Percentiles rank a stretch among this genome's conserved stretches.
These are phyloP conservation scores for Penicillium goetzii DNA, from an alignment of 495 filamentous ascomycete species.

Conservation along the genomic window DNA sequence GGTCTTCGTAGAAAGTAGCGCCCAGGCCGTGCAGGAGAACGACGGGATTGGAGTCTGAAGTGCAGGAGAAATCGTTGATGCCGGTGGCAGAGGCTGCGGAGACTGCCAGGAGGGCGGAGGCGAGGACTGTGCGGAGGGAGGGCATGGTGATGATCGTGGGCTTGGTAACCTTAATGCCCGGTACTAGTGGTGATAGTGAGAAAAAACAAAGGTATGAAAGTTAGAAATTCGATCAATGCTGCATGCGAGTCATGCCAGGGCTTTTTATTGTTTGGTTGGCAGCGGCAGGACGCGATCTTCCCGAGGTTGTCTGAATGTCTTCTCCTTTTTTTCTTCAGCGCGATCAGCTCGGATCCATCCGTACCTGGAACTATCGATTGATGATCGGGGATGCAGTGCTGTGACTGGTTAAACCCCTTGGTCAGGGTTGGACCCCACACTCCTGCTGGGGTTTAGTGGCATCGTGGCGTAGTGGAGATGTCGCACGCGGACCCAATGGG, in stretches of 20 bases:
- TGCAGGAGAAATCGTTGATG: slow-evolving; percentile 49
- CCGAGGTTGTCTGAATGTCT: slow-evolving; percentile 10
- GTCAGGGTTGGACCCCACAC: neutral
- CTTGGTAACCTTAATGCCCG: neutral
- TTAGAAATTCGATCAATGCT: neutral
- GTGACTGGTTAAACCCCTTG: slow-evolving; percentile 23
- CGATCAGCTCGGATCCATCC: slow-evolving; percentile 18
- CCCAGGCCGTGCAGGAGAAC: slow-evolving; percentile 58
- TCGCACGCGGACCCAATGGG: slow-evolving; percentile 8
- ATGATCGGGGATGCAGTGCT: neutral
- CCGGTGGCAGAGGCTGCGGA: slow-evolving; percentile 26
- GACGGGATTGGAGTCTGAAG: slow-evolving; percentile 48
- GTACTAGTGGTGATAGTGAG: neutral
- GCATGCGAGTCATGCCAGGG: neutral
- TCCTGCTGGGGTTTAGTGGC: slow-evolving; percentile 14
- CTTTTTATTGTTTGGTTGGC: slow-evolving; percentile 10
- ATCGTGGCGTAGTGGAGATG: slow-evolving; percentile 1
- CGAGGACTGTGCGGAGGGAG: slow-evolving; percentile 21
- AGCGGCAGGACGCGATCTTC: slow-evolving; percentile 3
- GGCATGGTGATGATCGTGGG: slow-evolving; percentile 19
- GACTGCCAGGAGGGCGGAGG: slow-evolving; percentile 24
- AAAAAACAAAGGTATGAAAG: neutral
- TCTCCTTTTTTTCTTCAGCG: slow-evolving; percentile 19
- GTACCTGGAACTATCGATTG: slow-evolving; percentile 33
- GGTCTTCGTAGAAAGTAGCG: slow-evolving; percentile 54